phyloP scores from a whole-genome alignment of 805 yeast species.

The Kodamaea fukazawae region DNA sequence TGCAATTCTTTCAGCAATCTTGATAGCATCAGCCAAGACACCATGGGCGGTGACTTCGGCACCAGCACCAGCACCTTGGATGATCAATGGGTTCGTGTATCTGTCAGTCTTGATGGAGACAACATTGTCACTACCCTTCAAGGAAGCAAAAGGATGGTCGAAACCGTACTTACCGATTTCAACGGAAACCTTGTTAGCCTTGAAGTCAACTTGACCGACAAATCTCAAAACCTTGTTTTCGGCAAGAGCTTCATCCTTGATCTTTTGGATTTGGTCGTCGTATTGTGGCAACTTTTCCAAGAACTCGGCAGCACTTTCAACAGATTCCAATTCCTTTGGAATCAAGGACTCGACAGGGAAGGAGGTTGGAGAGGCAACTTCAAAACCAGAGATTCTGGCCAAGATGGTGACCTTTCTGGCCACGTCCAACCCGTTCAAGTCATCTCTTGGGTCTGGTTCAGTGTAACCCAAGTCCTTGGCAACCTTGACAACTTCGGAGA shows the following conservation, averaged over 20 bases:
- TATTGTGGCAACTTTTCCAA: slow-evolving; percentile 75
- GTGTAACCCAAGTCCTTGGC: slow-evolving; percentile 95
- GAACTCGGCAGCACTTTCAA: slow-evolving; percentile 73
- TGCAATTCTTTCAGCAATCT: slow-evolving; percentile 83
- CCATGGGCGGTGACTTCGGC: slow-evolving; percentile 72
- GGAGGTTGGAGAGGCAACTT: slow-evolving; percentile 81
- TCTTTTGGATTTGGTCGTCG: slow-evolving; percentile 73
- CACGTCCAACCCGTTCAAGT: slow-evolving; percentile 94
- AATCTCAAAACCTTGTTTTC: slow-evolving; percentile 88
- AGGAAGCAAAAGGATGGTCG: slow-evolving; percentile 93
- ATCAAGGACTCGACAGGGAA: slow-evolving; percentile 94
- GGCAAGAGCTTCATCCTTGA: slow-evolving; percentile 76
- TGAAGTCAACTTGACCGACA: slow-evolving; percentile 86
- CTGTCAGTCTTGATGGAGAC: slow-evolving; percentile 89
- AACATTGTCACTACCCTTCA: slow-evolving; percentile 95
- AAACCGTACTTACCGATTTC: slow-evolving; percentile 84
- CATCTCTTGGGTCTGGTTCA: slow-evolving; percentile 99
- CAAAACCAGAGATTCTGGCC: slow-evolving; percentile 87
- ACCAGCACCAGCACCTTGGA: slow-evolving; percentile 98
- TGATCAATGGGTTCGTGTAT: slow-evolving; percentile 86
- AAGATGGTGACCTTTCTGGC: slow-evolving; percentile 97
- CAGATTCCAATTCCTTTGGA: slow-evolving; percentile 78
- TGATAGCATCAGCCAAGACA: slow-evolving; percentile 89
- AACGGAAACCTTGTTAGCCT: slow-evolving; percentile 67
- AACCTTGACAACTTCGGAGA: slow-evolving; percentile 82